Percentiles rank a stretch among this genome's conserved stretches.
Conservation (phyloP, 129 eudicot species). For the Flaveria sonorensis region DNA sequence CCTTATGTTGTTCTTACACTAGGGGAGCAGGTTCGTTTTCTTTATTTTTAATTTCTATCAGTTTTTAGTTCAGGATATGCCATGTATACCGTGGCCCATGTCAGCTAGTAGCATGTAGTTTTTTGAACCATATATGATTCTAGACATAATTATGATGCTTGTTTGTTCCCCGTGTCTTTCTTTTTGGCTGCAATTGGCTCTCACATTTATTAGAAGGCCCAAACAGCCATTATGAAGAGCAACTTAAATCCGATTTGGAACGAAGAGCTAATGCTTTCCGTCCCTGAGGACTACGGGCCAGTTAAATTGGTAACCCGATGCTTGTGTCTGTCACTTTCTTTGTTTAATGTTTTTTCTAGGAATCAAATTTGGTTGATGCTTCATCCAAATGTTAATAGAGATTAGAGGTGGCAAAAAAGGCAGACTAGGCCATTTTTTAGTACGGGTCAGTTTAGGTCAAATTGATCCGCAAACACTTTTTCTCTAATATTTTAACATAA, state of each 20-base stretch:
- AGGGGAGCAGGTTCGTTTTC: slow-evolving; percentile 64
- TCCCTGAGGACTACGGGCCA: slow-evolving; percentile 57
- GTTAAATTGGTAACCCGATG: slow-evolving; percentile 61
- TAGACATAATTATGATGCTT: neutral
- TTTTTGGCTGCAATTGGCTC: neutral
- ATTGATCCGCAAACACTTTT: neutral
- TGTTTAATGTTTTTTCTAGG: neutral
- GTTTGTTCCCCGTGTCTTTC: slow-evolving; percentile 16
- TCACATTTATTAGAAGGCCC: slow-evolving; percentile 54
- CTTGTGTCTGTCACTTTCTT: neutral
- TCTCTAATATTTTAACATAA: neutral
- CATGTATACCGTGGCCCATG: neutral
- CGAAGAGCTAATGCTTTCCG: slow-evolving; percentile 71
- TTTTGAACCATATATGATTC: neutral
- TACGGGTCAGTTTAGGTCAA: neutral
- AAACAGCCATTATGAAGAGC: slow-evolving; percentile 67
- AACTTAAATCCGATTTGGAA: slow-evolving; percentile 89
- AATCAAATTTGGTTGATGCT: neutral
- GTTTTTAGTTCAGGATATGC: too few species aligned
- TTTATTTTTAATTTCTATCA: neutral
- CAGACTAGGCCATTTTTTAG: neutral
- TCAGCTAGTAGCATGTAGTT: neutral
- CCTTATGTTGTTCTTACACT: slow-evolving; percentile 77
- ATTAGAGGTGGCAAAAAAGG: slow-evolving; percentile 10
- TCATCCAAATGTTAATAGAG: neutral